Conservation (phyloP, 2,329 filamentous ascomycete species). For the Ilyonectria mors-panacis region DNA sequence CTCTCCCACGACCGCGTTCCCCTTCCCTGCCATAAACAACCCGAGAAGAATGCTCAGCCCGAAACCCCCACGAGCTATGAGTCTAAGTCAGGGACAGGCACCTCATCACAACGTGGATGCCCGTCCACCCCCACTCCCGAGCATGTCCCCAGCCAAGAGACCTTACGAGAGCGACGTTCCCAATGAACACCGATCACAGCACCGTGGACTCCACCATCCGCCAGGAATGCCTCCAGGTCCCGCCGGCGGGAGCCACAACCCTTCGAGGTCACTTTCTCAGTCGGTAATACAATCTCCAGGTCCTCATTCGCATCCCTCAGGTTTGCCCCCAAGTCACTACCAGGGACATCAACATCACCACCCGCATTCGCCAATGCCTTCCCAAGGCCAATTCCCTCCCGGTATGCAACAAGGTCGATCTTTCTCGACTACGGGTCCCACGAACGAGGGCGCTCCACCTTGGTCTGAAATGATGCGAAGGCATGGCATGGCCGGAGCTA, state of each 20-base stretch:
- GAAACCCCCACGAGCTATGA: conserved; percentile 48
- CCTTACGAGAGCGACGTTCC: conserved; percentile 49
- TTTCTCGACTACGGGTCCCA: conserved; percentile 38
- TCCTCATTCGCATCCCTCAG: conserved; percentile 44
- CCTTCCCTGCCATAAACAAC: conserved; percentile 50
- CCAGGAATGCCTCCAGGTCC: conserved; percentile 43
- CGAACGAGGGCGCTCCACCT: conserved; percentile 43
- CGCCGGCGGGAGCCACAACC: conserved; percentile 42
- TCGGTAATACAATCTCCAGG: conserved; percentile 47
- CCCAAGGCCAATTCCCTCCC: conserved; percentile 42
- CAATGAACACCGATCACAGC: conserved; percentile 47
- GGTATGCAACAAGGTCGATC: conserved; percentile 40
- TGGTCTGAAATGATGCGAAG: conserved; percentile 55
- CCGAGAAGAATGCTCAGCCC: conserved; percentile 52
- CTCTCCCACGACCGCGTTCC: conserved; percentile 50
- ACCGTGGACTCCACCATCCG: conserved; percentile 45
- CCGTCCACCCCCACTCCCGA: conserved; percentile 40
- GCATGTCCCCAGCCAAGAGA: conserved; percentile 51
- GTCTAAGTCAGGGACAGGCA: conserved; percentile 44
- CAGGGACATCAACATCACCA: conserved; percentile 36
- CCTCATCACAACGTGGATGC: conserved; percentile 44
- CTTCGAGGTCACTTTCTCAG: conserved; percentile 56
- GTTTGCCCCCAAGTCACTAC: conserved; percentile 39
- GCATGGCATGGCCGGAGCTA: conserved; percentile 44
- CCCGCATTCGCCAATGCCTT: conserved; percentile 28